Base-by-base conservation (phyloP, 2,329 filamentous ascomycete species). In the Fusarium heterosporum region DNA sequence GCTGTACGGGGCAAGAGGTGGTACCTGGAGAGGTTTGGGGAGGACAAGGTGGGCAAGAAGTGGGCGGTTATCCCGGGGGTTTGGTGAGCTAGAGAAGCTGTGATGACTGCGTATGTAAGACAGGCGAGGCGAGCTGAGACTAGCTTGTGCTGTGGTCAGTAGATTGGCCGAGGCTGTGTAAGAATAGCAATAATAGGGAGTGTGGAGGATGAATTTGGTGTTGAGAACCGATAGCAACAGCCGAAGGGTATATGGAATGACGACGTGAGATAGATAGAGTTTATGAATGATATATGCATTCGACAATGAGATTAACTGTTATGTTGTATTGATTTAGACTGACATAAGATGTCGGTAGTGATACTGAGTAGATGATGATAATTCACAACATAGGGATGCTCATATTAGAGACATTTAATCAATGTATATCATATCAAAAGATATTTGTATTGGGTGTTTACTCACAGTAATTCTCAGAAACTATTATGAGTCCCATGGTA, bases 1-100 rank as follows among this genome's bases (percentile, higher is more conserved):
- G 94, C 96, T 16, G 81, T 96, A 51, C 87, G 88, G 67, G 95
- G 95, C 25, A 89, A 88, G 78, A 83, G 84, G 73, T 99, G 96
- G 96, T 99, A 99, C 78, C 81, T 90, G 58, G 85, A 93, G 74
- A 92, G 85, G 78, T 99, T 99, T 84, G 95, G 95, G 12, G 88
- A 89, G 80, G 90, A 96, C 47, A 91, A 90, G 79, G 87, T 97
- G 64, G 87, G 87, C 47, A 86, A 85, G 29, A 87, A 89, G 75
- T 94, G 92, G 80, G 92, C 92, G 7, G 87, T 95, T 32, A 80
- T 88, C 49, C 86, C 86, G 11, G 83, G 84, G 22, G 66, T 90
- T 26, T 85, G 73, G 69, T 79, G 66, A 74, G 52, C 90, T 29
- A 84, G 72, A 64, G 77, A 61, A 25, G 26, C 43, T 42, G 50